Percentiles rank a stretch among this genome's conserved stretches.
phyloP scores from a whole-genome alignment of 495 filamentous ascomycete species.

The Hyaloscypha hepaticicola region DNA sequence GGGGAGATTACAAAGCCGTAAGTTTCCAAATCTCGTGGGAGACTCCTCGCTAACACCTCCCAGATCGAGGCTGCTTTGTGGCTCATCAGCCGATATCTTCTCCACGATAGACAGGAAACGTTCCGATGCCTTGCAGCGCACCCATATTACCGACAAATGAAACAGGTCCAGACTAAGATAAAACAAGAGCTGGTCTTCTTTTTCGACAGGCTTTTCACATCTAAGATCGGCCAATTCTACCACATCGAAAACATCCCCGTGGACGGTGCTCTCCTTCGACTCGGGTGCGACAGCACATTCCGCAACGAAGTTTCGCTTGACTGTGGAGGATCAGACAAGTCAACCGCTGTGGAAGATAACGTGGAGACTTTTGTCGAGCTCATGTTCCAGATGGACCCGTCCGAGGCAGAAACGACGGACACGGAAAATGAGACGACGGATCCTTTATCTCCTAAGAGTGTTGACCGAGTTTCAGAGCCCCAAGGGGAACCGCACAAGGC shows the following conservation, averaged over 20 bases:
- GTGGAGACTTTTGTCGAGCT: background rate
- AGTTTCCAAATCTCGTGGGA: background rate
- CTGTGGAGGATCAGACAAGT: background rate
- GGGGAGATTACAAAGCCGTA: background rate
- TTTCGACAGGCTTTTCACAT: constrained; percentile 6
- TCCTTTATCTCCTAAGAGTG: background rate
- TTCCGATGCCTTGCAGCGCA: background rate
- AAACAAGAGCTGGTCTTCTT: constrained; percentile 4
- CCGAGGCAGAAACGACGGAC: background rate
- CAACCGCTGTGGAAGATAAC: background rate
- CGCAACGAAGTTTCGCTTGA: background rate
- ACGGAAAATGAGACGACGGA: background rate
- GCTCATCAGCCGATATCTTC: background rate
- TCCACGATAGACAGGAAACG: background rate
- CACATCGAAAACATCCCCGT: background rate
- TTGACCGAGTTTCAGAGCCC: too few relatives aligned
- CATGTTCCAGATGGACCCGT: background rate
- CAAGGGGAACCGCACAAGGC: background rate
- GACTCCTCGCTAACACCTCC: background rate
- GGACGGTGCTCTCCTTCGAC: background rate
- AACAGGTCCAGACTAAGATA: background rate
- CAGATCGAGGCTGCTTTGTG: background rate
- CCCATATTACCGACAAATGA: background rate
- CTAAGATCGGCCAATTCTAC: background rate
- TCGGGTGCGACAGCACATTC: background rate